phyloP scores from a whole-genome alignment of 371 early-diverging fungal genomes.

The Nosema granulosis region DNA sequence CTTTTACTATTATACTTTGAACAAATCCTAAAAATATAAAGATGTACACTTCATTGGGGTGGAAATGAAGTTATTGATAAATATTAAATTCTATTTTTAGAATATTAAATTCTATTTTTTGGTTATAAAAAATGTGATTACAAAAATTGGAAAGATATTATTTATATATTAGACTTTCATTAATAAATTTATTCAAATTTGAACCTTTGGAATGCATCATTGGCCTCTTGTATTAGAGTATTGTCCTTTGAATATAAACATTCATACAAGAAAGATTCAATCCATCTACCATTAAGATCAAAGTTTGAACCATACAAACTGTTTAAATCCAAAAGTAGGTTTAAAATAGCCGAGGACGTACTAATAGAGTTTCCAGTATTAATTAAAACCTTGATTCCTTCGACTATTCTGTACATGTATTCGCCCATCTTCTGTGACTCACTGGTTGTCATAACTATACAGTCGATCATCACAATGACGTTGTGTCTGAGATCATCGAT shows the following conservation, averaged over 20 bases:
- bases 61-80: too few relatives aligned
- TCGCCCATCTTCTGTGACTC: constrained; percentile 24
- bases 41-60: too few relatives aligned
- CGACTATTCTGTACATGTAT: constrained; percentile 14
- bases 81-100: too few relatives aligned
- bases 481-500: constrained; percentile 49
- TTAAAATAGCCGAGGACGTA: neutral
- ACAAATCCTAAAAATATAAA: too few relatives aligned
- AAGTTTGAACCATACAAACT: constrained; percentile 31
- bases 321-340: constrained; percentile 31
- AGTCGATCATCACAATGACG: constrained; percentile 39
- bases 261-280: constrained; percentile 24
- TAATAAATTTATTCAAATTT: neutral
- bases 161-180: neutral
- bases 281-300: constrained; percentile 38
- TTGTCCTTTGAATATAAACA: neutral
- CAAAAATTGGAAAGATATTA: neutral
- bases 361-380: constrained; percentile 2
- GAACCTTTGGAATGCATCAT: neutral
- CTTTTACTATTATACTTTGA: too few relatives aligned
- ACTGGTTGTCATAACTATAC: constrained; percentile 41
- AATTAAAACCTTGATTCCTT: constrained; percentile 13
- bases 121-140: too few relatives aligned
- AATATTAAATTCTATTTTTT: too few relatives aligned
- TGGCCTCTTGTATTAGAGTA: neutral